These are phyloP conservation scores for Xylaria intraflava DNA, from an alignment of 495 filamentous ascomycete species.

Conservation along the genomic window DNA sequence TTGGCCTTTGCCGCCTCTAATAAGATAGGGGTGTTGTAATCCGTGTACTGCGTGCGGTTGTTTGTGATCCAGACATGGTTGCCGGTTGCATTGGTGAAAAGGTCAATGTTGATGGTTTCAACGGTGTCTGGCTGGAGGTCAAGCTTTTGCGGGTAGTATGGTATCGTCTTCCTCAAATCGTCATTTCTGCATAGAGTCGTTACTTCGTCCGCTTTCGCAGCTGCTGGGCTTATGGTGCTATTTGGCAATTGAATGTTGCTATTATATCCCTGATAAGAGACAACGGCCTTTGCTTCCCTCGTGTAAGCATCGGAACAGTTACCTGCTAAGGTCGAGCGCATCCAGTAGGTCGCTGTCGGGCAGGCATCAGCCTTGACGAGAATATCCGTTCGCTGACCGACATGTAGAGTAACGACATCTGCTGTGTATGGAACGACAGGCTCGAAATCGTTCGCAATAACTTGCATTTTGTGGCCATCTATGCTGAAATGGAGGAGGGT, in stretches of 20 bases:
- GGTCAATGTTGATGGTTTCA: slow-evolving; percentile 43
- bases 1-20: slow-evolving; percentile 48
- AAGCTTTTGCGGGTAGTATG: slow-evolving; percentile 45
- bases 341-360: slow-evolving; percentile 35
- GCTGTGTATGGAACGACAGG: slow-evolving; percentile 46
- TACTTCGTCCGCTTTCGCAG: neutral
- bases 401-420: slow-evolving; percentile 45
- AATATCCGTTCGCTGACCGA: slow-evolving; percentile 67
- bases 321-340: slow-evolving; percentile 30
- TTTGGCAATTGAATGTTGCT: neutral
- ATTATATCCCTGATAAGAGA: neutral
- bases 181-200: slow-evolving; percentile 36
- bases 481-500: slow-evolving; percentile 37
- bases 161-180: slow-evolving; percentile 38
- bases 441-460: slow-evolving; percentile 47
- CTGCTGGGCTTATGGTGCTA: slow-evolving; percentile 9
- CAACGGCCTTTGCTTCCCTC: neutral
- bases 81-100: slow-evolving; percentile 41
- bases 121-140: slow-evolving; percentile 37
- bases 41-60: slow-evolving; percentile 43
- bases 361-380: slow-evolving; percentile 50
- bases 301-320: slow-evolving; percentile 33
- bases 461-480: slow-evolving; percentile 44
- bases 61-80: slow-evolving; percentile 48
- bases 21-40: slow-evolving; percentile 54